phyloP scores from a whole-genome alignment of 805 yeast genomes.

The Diddensiella transvaalensis region DNA sequence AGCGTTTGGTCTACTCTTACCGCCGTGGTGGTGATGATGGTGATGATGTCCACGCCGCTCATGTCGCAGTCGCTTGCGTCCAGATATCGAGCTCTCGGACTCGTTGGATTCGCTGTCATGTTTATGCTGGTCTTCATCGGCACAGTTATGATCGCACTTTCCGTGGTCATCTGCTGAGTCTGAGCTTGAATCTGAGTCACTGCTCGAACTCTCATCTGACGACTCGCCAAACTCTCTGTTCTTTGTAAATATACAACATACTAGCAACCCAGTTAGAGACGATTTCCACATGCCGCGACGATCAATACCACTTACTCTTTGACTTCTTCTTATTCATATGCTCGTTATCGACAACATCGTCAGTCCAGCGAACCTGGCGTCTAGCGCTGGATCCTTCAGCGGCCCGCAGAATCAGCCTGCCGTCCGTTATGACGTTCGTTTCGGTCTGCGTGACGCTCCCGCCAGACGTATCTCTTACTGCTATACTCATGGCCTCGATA shows the following conservation, averaged over 20 bases:
- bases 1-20: slow-evolving; percentile 59
- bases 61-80: slow-evolving; percentile 14
- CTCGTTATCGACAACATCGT: slow-evolving; percentile 87
- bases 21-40: slow-evolving; percentile 10
- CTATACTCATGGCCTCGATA: background rate
- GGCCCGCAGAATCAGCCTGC: slow-evolving; percentile 10
- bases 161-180: slow-evolving; percentile 28
- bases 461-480: background rate
- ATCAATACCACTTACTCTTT: slow-evolving; percentile 42
- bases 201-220: slow-evolving; percentile 27
- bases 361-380: slow-evolving; percentile 74
- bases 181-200: slow-evolving; percentile 40
- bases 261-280: background rate
- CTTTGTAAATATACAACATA: slow-evolving; percentile 63
- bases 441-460: background rate
- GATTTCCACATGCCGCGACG: background rate
- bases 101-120: slow-evolving; percentile 8
- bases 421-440: background rate
- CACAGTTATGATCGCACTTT: slow-evolving; percentile 6
- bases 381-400: slow-evolving; percentile 22
- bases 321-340: slow-evolving; percentile 83
- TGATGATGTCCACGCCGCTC: slow-evolving; percentile 13
- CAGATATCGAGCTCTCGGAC: slow-evolving; percentile 15
- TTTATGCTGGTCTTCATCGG: slow-evolving; percentile 29
- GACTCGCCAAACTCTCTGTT: slow-evolving; percentile 38